A percentile compares a stretch with the other conserved stretches of the same genome.
These are phyloP conservation scores for Boletus bicolor DNA, from an alignment of 768 basidiomycete species.

Conservation along the genomic window DNA sequence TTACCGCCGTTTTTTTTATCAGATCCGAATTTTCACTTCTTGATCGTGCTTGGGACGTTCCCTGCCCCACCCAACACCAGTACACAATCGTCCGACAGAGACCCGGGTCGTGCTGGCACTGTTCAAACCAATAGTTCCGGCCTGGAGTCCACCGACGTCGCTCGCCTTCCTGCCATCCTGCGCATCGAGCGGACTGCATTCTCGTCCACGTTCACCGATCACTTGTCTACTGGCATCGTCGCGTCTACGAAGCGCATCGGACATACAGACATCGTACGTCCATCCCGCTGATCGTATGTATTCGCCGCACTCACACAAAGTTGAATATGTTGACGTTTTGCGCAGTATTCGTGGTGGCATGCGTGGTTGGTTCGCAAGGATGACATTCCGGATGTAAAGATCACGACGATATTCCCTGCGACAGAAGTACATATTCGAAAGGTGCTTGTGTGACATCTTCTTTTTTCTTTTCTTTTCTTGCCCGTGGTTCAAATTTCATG, in stretches of 20 bases:
- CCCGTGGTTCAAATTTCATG: neutral
- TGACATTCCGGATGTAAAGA: constrained; percentile 64
- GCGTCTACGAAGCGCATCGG: constrained; percentile 47
- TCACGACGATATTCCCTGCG: constrained; percentile 84
- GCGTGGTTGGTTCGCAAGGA: constrained; percentile 55
- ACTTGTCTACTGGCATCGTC: constrained; percentile 39
- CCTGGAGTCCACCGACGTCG: constrained; percentile 3
- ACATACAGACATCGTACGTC: constrained; percentile 65
- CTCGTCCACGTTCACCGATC: constrained; percentile 35
- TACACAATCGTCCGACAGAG: neutral
- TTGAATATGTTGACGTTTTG: neutral
- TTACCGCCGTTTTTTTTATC: too few species aligned
- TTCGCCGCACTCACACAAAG: neutral
- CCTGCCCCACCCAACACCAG: constrained; percentile 22
- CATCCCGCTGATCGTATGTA: neutral
- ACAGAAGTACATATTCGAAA: constrained; percentile 89
- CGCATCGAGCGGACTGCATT: constrained; percentile 76
- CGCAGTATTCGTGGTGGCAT: constrained; percentile 78
- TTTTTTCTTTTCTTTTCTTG: neutral
- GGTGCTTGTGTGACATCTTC: constrained; percentile 8
- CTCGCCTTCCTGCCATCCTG: constrained; percentile 57
- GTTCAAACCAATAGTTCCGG: neutral
- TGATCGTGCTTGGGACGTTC: constrained; percentile 69
- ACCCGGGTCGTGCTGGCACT: neutral
- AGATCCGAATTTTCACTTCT: constrained; percentile 59